Evolutionary conservation across 2,329 filamentous ascomycete genomes (phyloP).

Genomic region (Mollisia scopiformis): DNA sequence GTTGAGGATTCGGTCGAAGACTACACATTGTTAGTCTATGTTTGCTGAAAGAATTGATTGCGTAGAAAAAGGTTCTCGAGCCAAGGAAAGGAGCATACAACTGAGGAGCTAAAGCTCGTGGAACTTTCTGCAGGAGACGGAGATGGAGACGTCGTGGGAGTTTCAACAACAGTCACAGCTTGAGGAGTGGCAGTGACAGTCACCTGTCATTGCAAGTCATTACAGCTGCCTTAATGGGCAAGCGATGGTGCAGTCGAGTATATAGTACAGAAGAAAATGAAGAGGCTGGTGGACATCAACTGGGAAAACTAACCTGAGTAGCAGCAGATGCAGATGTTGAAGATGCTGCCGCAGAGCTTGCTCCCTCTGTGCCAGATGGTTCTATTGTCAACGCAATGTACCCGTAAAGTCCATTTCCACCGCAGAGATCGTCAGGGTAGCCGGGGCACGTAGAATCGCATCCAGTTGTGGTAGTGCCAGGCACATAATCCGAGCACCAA

Average conservation of each 20-base stretch:
- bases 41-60: too few relatives aligned
- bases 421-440: conserved; percentile 69
- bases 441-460: conserved; percentile 69
- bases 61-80: too few relatives aligned
- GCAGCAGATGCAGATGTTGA: conserved; percentile 5
- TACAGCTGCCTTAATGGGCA: conserved; percentile 33
- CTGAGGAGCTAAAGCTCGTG: conserved; percentile 26
- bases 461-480: conserved; percentile 47
- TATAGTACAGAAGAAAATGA: not conserved
- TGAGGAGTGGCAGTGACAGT: conserved; percentile 33
- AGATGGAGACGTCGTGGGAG: conserved; percentile 5
- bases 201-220: conserved; percentile 37
- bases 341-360: conserved; percentile 16
- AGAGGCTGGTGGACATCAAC: not conserved
- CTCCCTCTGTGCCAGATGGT: conserved; percentile 59
- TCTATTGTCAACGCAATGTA: conserved; percentile 61
- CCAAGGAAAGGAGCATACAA: conserved; percentile 41
- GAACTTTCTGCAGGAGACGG: not conserved
- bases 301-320: conserved; percentile 29
- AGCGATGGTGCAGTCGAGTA: not conserved
- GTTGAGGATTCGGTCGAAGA: conserved; percentile 8
- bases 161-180: conserved; percentile 7
- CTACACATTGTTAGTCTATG: not conserved
- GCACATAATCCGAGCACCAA: conserved; percentile 76
- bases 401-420: conserved; percentile 62